phyloP scores from a whole-genome alignment of 2,329 filamentous ascomycete genomes.

The Thermothelomyces thermophilus region DNA sequence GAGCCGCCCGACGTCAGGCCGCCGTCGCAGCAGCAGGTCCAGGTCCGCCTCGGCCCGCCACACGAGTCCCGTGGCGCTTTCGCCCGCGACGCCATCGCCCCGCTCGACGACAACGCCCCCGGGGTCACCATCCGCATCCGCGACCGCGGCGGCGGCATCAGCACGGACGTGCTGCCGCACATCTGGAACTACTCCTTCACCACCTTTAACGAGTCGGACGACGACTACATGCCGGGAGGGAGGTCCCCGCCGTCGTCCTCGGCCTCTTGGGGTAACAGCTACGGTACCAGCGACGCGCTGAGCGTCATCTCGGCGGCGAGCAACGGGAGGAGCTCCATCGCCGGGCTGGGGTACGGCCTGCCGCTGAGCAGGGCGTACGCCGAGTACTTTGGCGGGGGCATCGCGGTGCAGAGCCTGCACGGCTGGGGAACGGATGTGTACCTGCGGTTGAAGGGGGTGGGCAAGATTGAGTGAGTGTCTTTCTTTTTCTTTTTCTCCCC shows the following conservation, averaged over 20 bases:
- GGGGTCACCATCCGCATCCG: constrained; percentile 93
- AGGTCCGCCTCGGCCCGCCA: constrained; percentile 32
- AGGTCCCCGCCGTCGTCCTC: constrained; percentile 16
- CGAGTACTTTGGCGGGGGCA: constrained; percentile 95
- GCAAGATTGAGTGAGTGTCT: constrained; percentile 39
- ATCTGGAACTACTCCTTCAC: constrained; percentile 99
- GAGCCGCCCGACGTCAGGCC: constrained; percentile 39
- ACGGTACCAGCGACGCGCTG: constrained; percentile 48
- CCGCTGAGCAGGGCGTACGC: constrained; percentile 89
- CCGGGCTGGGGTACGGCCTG: constrained; percentile 86
- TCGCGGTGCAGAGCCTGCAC: constrained; percentile 89
- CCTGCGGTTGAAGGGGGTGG: constrained; percentile 56
- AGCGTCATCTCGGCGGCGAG: constrained; percentile 67
- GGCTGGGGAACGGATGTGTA: constrained; percentile 81
- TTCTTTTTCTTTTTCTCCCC: neutral
- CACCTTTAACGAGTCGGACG: constrained; percentile 69
- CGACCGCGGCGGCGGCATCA: constrained; percentile 90
- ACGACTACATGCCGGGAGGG: constrained; percentile 35
- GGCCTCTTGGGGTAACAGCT: constrained; percentile 20
- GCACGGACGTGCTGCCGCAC: constrained; percentile 71
- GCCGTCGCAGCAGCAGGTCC: neutral
- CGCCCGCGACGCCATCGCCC: constrained; percentile 44
- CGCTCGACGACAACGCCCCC: constrained; percentile 60
- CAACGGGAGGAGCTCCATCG: constrained; percentile 74
- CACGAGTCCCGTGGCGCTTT: constrained; percentile 36